Evolutionary conservation across 225 moss, liverwort and hornwort genomes (phyloP), one percentile per base, ranked within the genome.

Genomic region (Pseudoscleropodium purum): DNA sequence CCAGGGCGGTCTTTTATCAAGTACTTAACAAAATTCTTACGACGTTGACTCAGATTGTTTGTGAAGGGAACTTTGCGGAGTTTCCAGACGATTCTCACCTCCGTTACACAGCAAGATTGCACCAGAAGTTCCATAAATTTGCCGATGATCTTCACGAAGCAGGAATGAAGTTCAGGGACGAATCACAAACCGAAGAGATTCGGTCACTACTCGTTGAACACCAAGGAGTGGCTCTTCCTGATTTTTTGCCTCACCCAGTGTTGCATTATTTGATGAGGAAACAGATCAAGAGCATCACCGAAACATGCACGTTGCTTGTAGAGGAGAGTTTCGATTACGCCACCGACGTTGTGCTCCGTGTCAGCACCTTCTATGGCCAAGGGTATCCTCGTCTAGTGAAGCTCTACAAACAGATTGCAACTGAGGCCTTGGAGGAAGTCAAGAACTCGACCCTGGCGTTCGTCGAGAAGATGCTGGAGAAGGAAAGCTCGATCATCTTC

Each of bases 181-280:
- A 39, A 59, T 61, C 59, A 0, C 85, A 83, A 37, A 91, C 91
- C 0, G 2, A 87, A 21, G 90, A 85, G 18, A 94, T 96, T 72
- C 27, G 77, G 52, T 9, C 9, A 0, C 75, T 81, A 6, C 70
- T 94, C 14, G 64, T 21, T 5, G 94, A 94, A 59, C 83, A 91
- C 77, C 84, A 81, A 57, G 96, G 94, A 4, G 56, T 93, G 14
- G n/a, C 54, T 4, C 89, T 93, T 25, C 92, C 93, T 0, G 90
- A 96, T 8, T 93, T 95, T 30, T 76, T 93, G 12, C 91, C 96
- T 17, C 90, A 91, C 1, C 52, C 89, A 3, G 86, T 96, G 2
- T 39, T 96, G 56, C 91, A 66, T 11, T 8, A 25, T 2, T 21
- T 96, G 20, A 87, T 93, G 61, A 59, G 52, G 83, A 88, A 92